Percentiles rank a stretch among this genome's conserved stretches.
phyloP scores from a whole-genome alignment of 2,329 filamentous ascomycete genomes.

The Metarhizium sp. region DNA sequence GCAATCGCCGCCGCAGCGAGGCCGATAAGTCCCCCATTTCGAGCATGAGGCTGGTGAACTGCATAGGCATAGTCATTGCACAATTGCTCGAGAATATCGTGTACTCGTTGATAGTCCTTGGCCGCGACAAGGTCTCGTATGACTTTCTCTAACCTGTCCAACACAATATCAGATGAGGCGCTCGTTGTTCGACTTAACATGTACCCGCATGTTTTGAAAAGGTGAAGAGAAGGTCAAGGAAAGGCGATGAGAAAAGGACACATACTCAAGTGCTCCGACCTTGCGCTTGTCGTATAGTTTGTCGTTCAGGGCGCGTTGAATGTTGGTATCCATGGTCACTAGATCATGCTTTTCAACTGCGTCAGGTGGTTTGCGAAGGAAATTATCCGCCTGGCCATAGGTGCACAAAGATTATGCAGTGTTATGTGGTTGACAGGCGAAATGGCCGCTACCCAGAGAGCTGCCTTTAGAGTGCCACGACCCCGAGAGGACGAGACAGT shows the following conservation, averaged over 20 bases:
- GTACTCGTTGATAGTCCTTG: slow-evolving; percentile 72
- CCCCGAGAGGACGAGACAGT: not conserved
- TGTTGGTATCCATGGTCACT: slow-evolving; percentile 71
- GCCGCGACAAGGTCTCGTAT: slow-evolving; percentile 74
- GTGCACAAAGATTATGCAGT: not conserved
- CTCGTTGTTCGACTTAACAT: not conserved
- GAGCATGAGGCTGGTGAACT: slow-evolving; percentile 89
- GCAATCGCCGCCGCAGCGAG: slow-evolving; percentile 93
- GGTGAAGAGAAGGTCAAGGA: slow-evolving; percentile 1
- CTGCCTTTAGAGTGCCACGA: not conserved
- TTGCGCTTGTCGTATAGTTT: slow-evolving; percentile 99
- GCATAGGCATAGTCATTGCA: slow-evolving; percentile 98
- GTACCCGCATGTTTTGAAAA: not conserved
- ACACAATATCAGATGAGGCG: slow-evolving; percentile 8
- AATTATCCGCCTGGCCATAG: not conserved
- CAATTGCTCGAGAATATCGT: slow-evolving; percentile 86
- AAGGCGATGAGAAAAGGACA: slow-evolving; percentile 10
- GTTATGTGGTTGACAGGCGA: not conserved
- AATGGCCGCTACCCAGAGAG: not conserved
- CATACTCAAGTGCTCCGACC: slow-evolving; percentile 89
- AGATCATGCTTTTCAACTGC: slow-evolving; percentile 1
- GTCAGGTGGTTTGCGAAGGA: not conserved
- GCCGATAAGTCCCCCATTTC: slow-evolving; percentile 93
- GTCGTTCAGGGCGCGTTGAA: slow-evolving; percentile 88
- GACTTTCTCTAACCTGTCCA: slow-evolving; percentile 69